phyloP scores from a whole-genome alignment of 2,329 filamentous ascomycete species.

The Atkinsonella texensis region DNA sequence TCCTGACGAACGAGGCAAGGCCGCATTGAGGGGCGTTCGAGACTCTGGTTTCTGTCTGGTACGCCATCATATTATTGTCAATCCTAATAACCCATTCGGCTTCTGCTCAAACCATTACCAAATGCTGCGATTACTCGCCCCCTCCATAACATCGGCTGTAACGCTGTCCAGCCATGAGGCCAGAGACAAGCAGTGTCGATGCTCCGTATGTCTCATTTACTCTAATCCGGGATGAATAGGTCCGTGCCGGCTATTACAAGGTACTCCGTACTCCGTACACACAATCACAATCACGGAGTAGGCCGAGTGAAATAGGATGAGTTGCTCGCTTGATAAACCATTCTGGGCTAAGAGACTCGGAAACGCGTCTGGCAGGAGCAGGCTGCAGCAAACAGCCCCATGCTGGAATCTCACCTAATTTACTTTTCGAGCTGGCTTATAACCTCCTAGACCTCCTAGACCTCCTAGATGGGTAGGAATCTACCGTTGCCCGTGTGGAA shows the following conservation, averaged over 20 bases:
- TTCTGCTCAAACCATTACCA: no score
- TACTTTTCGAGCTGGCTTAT: slow-evolving; percentile 14
- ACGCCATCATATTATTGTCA: no score
- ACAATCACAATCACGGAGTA: background rate
- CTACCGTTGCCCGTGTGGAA: no score
- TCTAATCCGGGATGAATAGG: background rate
- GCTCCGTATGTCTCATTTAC: background rate
- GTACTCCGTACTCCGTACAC: background rate
- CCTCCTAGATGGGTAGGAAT: no score
- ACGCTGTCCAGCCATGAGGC: background rate
- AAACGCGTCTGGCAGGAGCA: slow-evolving; percentile 5
- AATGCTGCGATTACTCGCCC: no score
- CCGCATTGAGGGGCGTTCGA: no score
- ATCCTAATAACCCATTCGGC: no score
- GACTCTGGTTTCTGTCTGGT: no score
- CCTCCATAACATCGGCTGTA: no score
- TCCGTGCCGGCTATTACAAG: background rate
- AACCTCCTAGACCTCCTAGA: slow-evolving; percentile 8
- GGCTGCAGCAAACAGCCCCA: background rate
- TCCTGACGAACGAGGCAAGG: no score
- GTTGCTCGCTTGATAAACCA: background rate
- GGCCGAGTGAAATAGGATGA: background rate
- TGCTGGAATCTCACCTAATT: slow-evolving; percentile 15
- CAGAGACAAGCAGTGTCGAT: background rate
- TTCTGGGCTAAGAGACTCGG: background rate